Evolutionary conservation across 345 rosid genomes (phyloP).

Genomic region (Brassica napus): DNA sequence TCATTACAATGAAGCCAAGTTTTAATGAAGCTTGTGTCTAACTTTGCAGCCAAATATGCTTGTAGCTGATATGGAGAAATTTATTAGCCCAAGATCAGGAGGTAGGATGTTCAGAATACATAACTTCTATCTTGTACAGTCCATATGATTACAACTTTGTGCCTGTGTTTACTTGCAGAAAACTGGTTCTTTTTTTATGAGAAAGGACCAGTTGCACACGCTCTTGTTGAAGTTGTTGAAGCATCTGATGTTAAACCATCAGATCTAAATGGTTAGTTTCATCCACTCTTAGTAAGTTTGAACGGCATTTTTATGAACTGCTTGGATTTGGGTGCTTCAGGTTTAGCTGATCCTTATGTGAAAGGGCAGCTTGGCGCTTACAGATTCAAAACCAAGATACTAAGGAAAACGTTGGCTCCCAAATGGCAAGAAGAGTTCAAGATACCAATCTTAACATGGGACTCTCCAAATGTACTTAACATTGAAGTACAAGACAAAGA

Average conservation of each 20-base stretch:
- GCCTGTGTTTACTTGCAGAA: slow-evolving; percentile 49
- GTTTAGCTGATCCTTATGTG: slow-evolving; percentile 93
- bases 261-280: slow-evolving; percentile 69
- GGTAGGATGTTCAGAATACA: slow-evolving; percentile 41
- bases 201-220: slow-evolving; percentile 75
- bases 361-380: slow-evolving; percentile 85
- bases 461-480: slow-evolving; percentile 53
- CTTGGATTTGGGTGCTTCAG: slow-evolving; percentile 48
- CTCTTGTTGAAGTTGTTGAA: slow-evolving; percentile 79
- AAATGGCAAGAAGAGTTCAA: slow-evolving; percentile 90
- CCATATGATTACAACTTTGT: slow-evolving; percentile 2
- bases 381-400: slow-evolving; percentile 69
- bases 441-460: slow-evolving; percentile 85
- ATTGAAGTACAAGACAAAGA: slow-evolving; percentile 91
- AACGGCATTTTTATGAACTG: background rate
- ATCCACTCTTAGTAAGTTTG: background rate
- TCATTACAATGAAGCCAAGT: background rate
- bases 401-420: slow-evolving; percentile 73
- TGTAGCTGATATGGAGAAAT: slow-evolving; percentile 89
- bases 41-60: slow-evolving; percentile 92
- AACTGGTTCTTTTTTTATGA: slow-evolving; percentile 81
- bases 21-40: slow-evolving; percentile 20
- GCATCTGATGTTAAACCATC: slow-evolving; percentile 84
- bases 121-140: slow-evolving; percentile 1
- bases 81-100: slow-evolving; percentile 53